Evolutionary conservation across 768 basidiomycete species (phyloP), one percentile per base, ranked within the genome.

Genomic region (Mrakia gelida): DNA sequence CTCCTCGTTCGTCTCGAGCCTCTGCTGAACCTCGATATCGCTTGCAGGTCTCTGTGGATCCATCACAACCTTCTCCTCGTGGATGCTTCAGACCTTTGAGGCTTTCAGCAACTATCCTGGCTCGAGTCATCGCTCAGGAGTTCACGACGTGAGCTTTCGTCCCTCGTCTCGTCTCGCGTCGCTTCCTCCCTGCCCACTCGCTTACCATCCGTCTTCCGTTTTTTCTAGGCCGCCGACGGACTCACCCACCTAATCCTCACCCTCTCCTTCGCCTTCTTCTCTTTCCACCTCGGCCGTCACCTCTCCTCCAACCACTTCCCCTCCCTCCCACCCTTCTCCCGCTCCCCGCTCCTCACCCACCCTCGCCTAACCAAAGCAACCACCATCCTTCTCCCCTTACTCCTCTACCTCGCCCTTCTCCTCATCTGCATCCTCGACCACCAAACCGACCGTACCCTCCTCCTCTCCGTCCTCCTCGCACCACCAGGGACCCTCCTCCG

Each of bases 61-160:
- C 1, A 85, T 98, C 81, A 99, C 97, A 15, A 98, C 95, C 2
- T 98, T 98, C 86, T 97, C 95, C 23, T 89, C 91, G 54, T 98
- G 97, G 97, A 93, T 98, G 84, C 83, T 92, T 15, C 93, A 95
- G 79, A 85, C 94, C 0, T 98, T 96, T 82, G 84, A 88, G 74
- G 92, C 94, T 0, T 98, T 95, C 90, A 86, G 91, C 0, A 93
- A 98, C 83, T 84, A 87, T 3, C 84, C 86, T 15, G 88, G 87
- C 68, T 83, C 87, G 75, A 88, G 41, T 0, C 34, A 91, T 70
- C 86, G 73, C 4, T 59, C 87, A 71, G 90, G 92, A 73, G 86
- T 98, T 45, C 86, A 89, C 80, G 88, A 92, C 83, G 95, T 94
- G 80, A 79, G 92, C 85, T 15, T 11, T 73, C 49, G 59, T 41